Base-by-base conservation (phyloP, 305 asterid species). In the Fraxinus latifolia region DNA sequence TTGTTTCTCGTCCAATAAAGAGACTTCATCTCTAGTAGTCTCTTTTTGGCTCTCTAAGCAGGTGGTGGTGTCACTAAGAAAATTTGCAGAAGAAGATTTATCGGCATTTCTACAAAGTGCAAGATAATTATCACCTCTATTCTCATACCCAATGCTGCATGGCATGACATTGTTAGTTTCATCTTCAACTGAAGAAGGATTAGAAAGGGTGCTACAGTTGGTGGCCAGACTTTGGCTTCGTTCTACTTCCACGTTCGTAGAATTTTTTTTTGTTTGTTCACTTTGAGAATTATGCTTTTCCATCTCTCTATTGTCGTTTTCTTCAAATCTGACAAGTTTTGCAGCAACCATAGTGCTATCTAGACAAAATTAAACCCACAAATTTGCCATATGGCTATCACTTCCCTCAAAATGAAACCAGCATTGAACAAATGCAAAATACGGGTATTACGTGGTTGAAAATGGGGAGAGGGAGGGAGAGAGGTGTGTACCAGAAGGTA, bases 101-200 rank as follows among this genome's bases (percentile, higher is more conserved):
- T 79, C 86, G 71, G 83, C 81, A 50, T 82, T 87, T 37, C 81
- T 81, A 27, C 84, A 73, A 72, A 79, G 85, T 34, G 87, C 85
- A 60, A 62, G 90, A 79, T 84, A 86, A 77, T 82, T 86, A 19
- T 90, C 89, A 33, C 87, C 83, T 87, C 89, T 82, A 78, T 89
- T 83, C 68, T 84, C 89, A 31, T 81, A 88, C 84, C 82, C 91
- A 14, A 81, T 76, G 78, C 86, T 84, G 86, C 89, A 80, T 34
- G 90, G 91, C 82, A 85, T n/a, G 71, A 47, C 82, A 76, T 90
- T 87, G 44, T 86, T 90, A 77, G 91, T 90, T 84, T 93, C 98
- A 34, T 94, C 98, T 84, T 94, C 98, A 50, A 93, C 89, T 0
- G 97, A 91, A 32, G 97, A 91, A 77, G 97, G 97, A 91, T 91